Percentiles rank a stretch among this genome's conserved stretches.
Conservation (phyloP, 2,329 filamentous ascomycete genomes). For the Teratosphaeria epicoccoides region DNA sequence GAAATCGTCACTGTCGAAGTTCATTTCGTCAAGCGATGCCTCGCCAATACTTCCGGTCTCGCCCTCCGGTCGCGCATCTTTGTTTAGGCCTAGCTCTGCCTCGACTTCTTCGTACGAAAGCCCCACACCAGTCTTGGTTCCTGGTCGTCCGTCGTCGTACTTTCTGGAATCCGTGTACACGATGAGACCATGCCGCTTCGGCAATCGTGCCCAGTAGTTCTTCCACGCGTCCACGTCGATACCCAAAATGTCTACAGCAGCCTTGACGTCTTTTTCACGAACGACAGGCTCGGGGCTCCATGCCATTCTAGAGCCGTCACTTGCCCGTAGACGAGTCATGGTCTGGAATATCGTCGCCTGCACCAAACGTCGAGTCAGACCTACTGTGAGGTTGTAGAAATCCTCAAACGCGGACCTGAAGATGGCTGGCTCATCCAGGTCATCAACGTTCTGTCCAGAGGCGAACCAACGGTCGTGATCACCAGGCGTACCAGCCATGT, state of each 20-base stretch:
- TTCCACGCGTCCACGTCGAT: constrained; percentile 35
- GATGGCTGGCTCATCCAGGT: constrained; percentile 48
- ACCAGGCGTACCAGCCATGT: constrained; percentile 58
- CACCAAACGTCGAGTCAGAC: constrained; percentile 59
- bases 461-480: constrained; percentile 58
- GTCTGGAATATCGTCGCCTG: constrained; percentile 59
- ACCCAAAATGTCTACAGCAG: constrained; percentile 45
- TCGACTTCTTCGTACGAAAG: constrained; percentile 34
- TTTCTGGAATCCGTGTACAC: constrained; percentile 32
- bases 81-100: constrained; percentile 23
- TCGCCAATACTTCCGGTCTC: constrained; percentile 3
- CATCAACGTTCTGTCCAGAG: neutral
- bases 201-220: constrained; percentile 42
- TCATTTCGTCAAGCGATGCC: constrained; percentile 35
- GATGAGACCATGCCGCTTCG: constrained; percentile 42
- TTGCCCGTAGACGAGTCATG: constrained; percentile 54
- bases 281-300: constrained; percentile 16
- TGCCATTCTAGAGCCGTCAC: constrained; percentile 16
- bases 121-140: constrained; percentile 15
- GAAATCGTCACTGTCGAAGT: constrained; percentile 16
- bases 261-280: constrained; percentile 38
- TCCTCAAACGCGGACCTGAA: constrained; percentile 66
- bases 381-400: constrained; percentile 57
- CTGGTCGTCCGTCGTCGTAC: constrained; percentile 18
- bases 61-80: neutral